Conservation (phyloP, 139 green algal species). For the Chlamydomonas asymmetrica region DNA sequence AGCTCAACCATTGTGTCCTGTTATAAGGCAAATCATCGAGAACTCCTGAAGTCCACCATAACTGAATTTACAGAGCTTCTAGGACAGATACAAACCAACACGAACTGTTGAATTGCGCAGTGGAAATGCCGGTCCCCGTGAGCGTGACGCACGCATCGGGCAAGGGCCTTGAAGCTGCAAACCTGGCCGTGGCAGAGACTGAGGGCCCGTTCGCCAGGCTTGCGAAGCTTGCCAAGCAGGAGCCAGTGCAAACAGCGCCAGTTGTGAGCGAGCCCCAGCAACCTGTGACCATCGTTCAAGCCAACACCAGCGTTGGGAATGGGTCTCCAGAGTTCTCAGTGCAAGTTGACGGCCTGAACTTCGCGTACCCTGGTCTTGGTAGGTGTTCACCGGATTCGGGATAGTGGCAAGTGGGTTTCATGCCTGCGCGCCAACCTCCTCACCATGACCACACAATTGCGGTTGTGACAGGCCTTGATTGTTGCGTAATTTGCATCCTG, state of each 20-base stretch:
- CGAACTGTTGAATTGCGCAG: too few species aligned
- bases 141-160: conserved; percentile 14
- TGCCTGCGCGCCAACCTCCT: background rate
- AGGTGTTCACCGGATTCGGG: background rate
- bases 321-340: too few species aligned
- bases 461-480: background rate
- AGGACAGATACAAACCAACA: too few species aligned
- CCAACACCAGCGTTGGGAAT: too few species aligned
- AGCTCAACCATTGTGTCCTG: too few species aligned
- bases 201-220: conserved; percentile 21
- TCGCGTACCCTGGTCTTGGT: conserved; percentile 82
- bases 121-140: conserved; percentile 34
- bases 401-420: background rate
- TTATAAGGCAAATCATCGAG: too few species aligned
- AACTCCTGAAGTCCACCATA: too few species aligned
- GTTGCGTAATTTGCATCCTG: background rate
- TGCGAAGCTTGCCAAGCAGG: background rate
- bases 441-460: background rate
- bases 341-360: too few species aligned
- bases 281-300: too few species aligned
- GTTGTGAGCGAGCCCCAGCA: too few species aligned
- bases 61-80: too few species aligned
- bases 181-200: background rate
- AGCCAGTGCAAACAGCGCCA: too few species aligned
- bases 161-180: conserved; percentile 5